phyloP scores from a whole-genome alignment of 768 basidiomycete species.

The Leccinum sublutescens region DNA sequence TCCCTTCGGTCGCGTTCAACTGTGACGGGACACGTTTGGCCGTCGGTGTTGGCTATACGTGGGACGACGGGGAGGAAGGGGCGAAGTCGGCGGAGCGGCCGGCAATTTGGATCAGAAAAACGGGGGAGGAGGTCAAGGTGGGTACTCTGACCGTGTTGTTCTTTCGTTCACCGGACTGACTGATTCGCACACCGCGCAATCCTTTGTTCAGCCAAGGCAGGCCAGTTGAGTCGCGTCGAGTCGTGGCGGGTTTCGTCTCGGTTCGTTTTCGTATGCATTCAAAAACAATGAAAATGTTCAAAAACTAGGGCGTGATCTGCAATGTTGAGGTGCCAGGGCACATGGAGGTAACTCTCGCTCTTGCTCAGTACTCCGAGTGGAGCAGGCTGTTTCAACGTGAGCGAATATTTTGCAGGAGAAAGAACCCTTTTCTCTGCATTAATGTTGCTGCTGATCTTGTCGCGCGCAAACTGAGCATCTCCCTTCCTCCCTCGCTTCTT shows the following conservation, averaged over 20 bases:
- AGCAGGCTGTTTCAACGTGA: not conserved
- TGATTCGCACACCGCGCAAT: not conserved
- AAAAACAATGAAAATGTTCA: not conserved
- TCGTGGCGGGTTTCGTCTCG: not conserved
- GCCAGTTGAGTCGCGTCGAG: conserved; percentile 7
- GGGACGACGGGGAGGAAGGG: conserved; percentile 83
- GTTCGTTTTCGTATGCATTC: not conserved
- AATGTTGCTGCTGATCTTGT: not conserved
- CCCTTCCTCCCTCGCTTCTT: not conserved
- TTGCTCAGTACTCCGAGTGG: not conserved
- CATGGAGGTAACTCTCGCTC: not conserved
- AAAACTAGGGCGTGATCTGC: not conserved
- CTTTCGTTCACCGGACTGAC: not conserved
- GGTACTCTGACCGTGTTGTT: conserved; percentile 9
- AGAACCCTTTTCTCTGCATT: not conserved
- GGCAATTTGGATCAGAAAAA: conserved; percentile 55
- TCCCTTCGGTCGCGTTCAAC: conserved; percentile 82
- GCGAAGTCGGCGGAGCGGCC: conserved; percentile 63
- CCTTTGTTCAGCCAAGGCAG: conserved; percentile 22
- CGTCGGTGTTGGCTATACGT: conserved; percentile 84
- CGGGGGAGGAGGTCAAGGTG: conserved; percentile 81
- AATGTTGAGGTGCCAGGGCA: not conserved
- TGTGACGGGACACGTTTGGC: conserved; percentile 80
- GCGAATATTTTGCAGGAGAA: not conserved
- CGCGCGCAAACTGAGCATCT: not conserved